Evolutionary conservation across 495 filamentous ascomycete genomes (phyloP), one percentile per base, ranked within the genome.

Genomic region (Daldinia bambusicola): DNA sequence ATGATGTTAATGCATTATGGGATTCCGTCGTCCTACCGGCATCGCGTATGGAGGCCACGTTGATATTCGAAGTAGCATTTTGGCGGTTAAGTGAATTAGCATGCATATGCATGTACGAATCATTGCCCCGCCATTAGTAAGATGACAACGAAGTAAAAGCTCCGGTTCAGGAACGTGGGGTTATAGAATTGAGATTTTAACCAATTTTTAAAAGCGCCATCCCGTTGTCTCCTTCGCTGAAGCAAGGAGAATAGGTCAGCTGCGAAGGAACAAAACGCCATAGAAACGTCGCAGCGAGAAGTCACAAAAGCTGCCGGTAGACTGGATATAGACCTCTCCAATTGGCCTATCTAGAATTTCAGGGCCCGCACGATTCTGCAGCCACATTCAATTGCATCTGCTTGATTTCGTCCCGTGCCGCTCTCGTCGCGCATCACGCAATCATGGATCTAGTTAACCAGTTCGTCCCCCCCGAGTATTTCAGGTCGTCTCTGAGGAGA

Each of bases 401-500:
- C 26, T 26, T 52, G 4, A n/a, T 45, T 31, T 60, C n/a, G 6
- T 26, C 22, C 12, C 14, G 20, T 40, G 34, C 55, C 32, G n/a
- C 32, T 10, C 32, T 10, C 9, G 8, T 20, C 43, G 3, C 18
- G 12, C 13, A 53, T 53, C 50, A n/a, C 60, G 63, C 63, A 61
- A 74, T 20, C 61, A 94, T 94, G 92, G 92, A 93, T 90, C 85
- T 93, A 71, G 91, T 94, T 71, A 93, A 93, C 82, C 88, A 91
- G 92, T 93, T 81, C 85, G 91, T 88, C 78, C 18, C 13, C 58
- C 68, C 63, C 37, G 9, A 36, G 13, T 38, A n/a, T 57, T 53
- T 59, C 51, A 40, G 26, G 4, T 34, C 38, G 26, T 37, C 40
- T 45, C 56, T 38, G 58, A 37, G 30, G 63, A 67, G 62, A 57